These are phyloP conservation scores for Trifolium dubium DNA, from an alignment of 306 rosid species.

Conservation along the genomic window DNA sequence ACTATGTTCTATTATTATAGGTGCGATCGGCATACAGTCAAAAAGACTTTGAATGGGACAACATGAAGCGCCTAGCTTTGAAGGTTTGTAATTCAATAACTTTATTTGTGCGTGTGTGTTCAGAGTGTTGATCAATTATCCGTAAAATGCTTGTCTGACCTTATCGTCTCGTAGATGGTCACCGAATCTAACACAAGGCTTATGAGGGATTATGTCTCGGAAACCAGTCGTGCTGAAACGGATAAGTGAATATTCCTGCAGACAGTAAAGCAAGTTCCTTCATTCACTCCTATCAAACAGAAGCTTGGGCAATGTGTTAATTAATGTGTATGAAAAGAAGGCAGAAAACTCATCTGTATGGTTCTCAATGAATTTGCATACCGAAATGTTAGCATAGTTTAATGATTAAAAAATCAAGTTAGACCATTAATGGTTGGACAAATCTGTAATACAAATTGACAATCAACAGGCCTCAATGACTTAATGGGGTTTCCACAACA, in stretches of 20 bases:
- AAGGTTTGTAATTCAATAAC: slow-evolving; percentile 52
- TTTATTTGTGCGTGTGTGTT: neutral
- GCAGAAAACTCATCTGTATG: slow-evolving; percentile 6
- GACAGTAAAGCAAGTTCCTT: neutral
- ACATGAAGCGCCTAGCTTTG: slow-evolving; percentile 65
- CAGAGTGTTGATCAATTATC: slow-evolving; percentile 11
- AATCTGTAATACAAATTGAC: no score
- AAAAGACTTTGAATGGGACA: slow-evolving; percentile 91
- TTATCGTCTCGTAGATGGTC: slow-evolving; percentile 66
- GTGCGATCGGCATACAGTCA: slow-evolving; percentile 91
- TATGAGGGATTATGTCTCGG: slow-evolving; percentile 78
- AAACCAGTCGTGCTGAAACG: slow-evolving; percentile 62
- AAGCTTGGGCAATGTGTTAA: slow-evolving; percentile 14
- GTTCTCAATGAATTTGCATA: slow-evolving; percentile 18
- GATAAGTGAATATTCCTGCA: slow-evolving; percentile 44
- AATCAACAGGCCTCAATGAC: no score
- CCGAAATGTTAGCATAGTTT: slow-evolving; percentile 6
- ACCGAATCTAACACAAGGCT: slow-evolving; percentile 74
- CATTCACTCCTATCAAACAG: slow-evolving; percentile 1
- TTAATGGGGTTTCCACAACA: no score
- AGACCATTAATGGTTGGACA: slow-evolving; percentile 14
- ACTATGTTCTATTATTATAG: slow-evolving; percentile 44
- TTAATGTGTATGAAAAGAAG: slow-evolving; percentile 9
- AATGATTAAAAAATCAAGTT: neutral
- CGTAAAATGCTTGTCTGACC: slow-evolving; percentile 5